Evolutionary conservation across 441 rosid genomes (phyloP).

Genomic region (Hura crepitans): DNA sequence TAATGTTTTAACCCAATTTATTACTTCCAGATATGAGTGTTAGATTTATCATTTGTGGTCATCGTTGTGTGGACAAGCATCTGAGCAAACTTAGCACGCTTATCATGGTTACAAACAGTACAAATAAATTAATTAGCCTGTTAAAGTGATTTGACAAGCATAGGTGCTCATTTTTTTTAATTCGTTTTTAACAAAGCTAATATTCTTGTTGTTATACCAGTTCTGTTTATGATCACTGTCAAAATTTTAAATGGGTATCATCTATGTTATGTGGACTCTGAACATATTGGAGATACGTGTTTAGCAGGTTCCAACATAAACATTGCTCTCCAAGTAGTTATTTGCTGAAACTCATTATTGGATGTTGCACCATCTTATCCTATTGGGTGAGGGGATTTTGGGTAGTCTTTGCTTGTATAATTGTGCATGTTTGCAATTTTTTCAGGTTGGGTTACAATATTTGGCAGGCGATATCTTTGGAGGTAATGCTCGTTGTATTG

Average conservation of each 20-base stretch:
- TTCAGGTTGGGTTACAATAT: constrained; percentile 84
- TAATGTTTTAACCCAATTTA: background rate
- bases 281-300: background rate
- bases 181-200: background rate
- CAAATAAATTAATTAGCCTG: background rate
- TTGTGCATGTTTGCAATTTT: constrained; percentile 22
- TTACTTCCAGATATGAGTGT: background rate
- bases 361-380: background rate
- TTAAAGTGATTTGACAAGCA: background rate
- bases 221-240: background rate
- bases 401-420: constrained; percentile 11
- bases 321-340: background rate
- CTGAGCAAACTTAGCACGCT: background rate
- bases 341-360: background rate
- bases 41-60: background rate
- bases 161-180: background rate
- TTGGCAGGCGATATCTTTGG: constrained; percentile 80
- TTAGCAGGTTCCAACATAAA: background rate
- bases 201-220: background rate
- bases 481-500: constrained; percentile 95
- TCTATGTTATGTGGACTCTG: no score
- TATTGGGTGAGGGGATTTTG: background rate
- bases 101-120: background rate
- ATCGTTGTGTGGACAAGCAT: background rate
- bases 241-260: no score